Conservation (phyloP, 2,329 filamentous ascomycete species). For the Ceratocystis lukuohia region DNA sequence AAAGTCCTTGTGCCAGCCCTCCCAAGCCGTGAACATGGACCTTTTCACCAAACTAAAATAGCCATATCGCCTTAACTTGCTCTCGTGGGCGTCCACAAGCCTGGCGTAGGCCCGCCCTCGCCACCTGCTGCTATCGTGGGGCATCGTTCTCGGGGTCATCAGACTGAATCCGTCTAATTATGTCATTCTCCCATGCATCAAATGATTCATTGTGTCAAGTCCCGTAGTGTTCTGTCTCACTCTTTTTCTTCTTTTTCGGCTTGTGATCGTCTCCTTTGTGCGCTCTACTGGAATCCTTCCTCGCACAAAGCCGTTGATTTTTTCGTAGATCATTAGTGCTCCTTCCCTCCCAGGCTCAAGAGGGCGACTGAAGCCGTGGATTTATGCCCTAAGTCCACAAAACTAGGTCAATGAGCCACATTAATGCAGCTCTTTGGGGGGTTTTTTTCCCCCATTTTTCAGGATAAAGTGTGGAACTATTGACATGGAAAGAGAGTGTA, state of each 20-base stretch:
- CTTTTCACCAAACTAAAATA: neutral
- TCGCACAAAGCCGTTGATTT: neutral
- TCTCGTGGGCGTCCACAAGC: neutral
- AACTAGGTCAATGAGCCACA: neutral
- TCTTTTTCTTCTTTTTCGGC: slow-evolving; percentile 1
- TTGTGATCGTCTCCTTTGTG: neutral
- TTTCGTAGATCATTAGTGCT: neutral
- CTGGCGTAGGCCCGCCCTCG: neutral
- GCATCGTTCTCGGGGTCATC: neutral
- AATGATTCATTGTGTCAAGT: neutral
- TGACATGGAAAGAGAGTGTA: neutral
- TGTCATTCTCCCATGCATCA: neutral
- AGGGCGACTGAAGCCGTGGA: neutral
- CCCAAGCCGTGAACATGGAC: neutral
- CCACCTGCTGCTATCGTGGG: neutral
- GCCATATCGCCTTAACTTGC: neutral
- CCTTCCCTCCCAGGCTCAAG: neutral
- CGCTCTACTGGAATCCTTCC: neutral
- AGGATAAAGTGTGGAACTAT: neutral
- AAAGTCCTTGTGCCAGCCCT: neutral
- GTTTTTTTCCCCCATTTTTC: neutral
- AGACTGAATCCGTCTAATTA: neutral
- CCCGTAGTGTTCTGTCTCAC: neutral
- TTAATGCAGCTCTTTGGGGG: too few relatives aligned
- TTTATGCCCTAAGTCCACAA: neutral